Conservation (phyloP, 305 asterid species). For the Fraxinus xanthoxyloides region DNA sequence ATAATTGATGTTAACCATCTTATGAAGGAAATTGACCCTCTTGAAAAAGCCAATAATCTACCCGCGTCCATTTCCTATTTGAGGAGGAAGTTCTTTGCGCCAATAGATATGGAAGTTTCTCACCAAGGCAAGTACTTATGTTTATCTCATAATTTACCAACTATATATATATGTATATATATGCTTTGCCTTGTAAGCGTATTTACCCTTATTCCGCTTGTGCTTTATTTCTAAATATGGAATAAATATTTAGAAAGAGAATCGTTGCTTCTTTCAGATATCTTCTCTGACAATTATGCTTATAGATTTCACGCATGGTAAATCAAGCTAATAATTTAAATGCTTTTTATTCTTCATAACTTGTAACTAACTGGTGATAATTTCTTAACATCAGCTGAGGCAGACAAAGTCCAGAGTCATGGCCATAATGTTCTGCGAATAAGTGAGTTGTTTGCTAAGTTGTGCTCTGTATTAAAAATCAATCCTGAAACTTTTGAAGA, state of each 20-base stretch:
- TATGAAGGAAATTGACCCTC: constrained; percentile 60
- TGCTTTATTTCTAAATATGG: constrained; percentile 1
- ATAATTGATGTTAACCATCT: constrained; percentile 71
- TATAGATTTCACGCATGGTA: not conserved
- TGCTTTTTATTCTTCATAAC: constrained; percentile 11
- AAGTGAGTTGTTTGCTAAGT: constrained; percentile 61
- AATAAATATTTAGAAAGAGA: not conserved
- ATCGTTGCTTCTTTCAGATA: not conserved
- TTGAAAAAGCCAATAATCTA: constrained; percentile 47
- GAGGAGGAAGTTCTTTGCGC: constrained; percentile 47
- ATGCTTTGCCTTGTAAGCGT: not conserved
- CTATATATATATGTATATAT: not conserved
- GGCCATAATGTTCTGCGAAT: constrained; percentile 70
- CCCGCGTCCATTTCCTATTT: constrained; percentile 55
- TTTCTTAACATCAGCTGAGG: constrained; percentile 41
- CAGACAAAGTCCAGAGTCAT: constrained; percentile 42
- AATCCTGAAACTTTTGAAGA: constrained; percentile 37
- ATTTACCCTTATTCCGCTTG: not conserved
- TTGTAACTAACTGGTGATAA: constrained; percentile 23
- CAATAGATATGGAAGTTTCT: constrained; percentile 58
- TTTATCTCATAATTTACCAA: constrained; percentile 9
- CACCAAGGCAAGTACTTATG: constrained; percentile 42
- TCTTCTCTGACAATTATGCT: constrained; percentile 4
- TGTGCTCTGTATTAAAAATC: constrained; percentile 55
- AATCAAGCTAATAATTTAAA: not conserved